phyloP scores from a whole-genome alignment of 2,329 filamentous ascomycete species.

The Ophiostoma himal-ulmi region DNA sequence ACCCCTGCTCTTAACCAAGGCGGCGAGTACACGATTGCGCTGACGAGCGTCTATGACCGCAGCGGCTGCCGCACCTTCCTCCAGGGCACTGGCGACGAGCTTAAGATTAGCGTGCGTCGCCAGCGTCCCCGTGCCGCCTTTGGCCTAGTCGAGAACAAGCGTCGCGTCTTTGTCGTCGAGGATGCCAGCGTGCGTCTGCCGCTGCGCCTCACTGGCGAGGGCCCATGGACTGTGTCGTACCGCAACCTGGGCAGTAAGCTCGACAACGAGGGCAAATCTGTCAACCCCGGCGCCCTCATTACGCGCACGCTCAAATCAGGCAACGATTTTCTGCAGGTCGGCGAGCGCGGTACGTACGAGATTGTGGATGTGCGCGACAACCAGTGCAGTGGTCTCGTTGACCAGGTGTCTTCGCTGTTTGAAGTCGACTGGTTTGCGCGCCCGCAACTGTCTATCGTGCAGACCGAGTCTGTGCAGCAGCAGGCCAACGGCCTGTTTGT shows the following conservation, averaged over 20 bases:
- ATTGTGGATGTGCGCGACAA: slow-evolving; percentile 71
- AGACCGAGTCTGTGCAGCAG: slow-evolving; percentile 54
- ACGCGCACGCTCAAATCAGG: slow-evolving; percentile 46
- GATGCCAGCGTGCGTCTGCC: slow-evolving; percentile 68
- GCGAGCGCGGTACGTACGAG: slow-evolving; percentile 68
- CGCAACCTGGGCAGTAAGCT: slow-evolving; percentile 48
- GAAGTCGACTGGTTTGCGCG: slow-evolving; percentile 79
- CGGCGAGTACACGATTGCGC: slow-evolving; percentile 81
- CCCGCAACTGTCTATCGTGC: slow-evolving; percentile 62
- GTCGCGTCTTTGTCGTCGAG: slow-evolving; percentile 69
- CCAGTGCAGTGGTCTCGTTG: slow-evolving; percentile 75
- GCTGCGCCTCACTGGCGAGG: slow-evolving; percentile 75
- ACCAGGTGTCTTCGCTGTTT: slow-evolving; percentile 67
- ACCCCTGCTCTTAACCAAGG: slow-evolving; percentile 71
- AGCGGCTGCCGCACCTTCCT: slow-evolving; percentile 81
- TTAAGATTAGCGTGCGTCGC: slow-evolving; percentile 78
- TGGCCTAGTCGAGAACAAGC: slow-evolving; percentile 75
- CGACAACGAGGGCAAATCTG: slow-evolving; percentile 20
- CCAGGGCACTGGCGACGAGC: slow-evolving; percentile 57
- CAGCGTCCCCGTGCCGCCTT: slow-evolving; percentile 85
- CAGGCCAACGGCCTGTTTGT: slow-evolving; percentile 49
- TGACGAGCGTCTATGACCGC: slow-evolving; percentile 80
- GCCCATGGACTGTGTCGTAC: slow-evolving; percentile 77
- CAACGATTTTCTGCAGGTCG: slow-evolving; percentile 66
- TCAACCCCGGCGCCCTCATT: slow-evolving; percentile 31